Evolutionary conservation across 768 basidiomycete genomes (phyloP).

Genomic region (Lactarius sanguifluus): DNA sequence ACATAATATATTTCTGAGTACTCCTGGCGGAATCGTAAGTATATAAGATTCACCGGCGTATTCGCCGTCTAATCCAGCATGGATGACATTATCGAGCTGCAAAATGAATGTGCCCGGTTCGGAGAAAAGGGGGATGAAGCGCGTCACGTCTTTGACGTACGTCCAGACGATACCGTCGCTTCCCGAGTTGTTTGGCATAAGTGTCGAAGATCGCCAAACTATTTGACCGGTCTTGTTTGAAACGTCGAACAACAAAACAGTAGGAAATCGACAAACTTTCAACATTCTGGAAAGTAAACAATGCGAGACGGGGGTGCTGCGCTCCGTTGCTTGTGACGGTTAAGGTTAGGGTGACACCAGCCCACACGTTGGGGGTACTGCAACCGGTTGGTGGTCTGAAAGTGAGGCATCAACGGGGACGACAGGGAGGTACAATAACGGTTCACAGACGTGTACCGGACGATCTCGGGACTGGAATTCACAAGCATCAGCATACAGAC

Average conservation of each 20-base stretch:
- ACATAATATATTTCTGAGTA: not conserved
- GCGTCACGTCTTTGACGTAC: slow-evolving; percentile 70
- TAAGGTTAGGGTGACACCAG: slow-evolving; percentile 71
- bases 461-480: slow-evolving; percentile 55
- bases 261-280: too few relatives aligned
- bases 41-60: slow-evolving; percentile 55
- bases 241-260: not conserved
- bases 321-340: slow-evolving; percentile 78
- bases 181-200: slow-evolving; percentile 49
- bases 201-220: slow-evolving; percentile 83
- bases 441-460: slow-evolving; percentile 53
- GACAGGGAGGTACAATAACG: not conserved
- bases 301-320: slow-evolving; percentile 71
- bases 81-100: slow-evolving; percentile 68
- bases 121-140: slow-evolving; percentile 68
- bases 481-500: not conserved
- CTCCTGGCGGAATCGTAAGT: not conserved
- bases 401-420: not conserved
- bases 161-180: slow-evolving; percentile 78
- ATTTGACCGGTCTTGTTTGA: not conserved
- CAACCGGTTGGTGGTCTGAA: slow-evolving; percentile 70
- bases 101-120: slow-evolving; percentile 68
- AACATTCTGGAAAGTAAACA: slow-evolving; percentile 35
- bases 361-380: slow-evolving; percentile 69
- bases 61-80: slow-evolving; percentile 54